A percentile compares a stretch with the other conserved stretches of the same genome.
These are phyloP conservation scores for Malus orientalis DNA, from an alignment of 306 rosid species.

Conservation along the genomic window DNA sequence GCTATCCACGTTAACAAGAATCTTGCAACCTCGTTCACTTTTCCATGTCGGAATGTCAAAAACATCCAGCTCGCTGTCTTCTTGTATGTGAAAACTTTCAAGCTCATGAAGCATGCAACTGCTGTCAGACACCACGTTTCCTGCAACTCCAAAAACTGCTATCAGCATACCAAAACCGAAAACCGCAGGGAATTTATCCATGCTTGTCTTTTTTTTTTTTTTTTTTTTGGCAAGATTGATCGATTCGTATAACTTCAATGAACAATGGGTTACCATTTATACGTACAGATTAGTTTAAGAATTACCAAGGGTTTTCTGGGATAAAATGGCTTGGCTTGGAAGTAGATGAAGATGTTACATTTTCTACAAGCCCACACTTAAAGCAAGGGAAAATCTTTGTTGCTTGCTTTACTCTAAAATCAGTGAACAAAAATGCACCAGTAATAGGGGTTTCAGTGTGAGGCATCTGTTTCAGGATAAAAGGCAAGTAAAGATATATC, in stretches of 20 bases:
- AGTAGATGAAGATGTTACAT: conserved; percentile 78
- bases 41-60: conserved; percentile 63
- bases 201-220: conserved; percentile 21
- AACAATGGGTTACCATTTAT: conserved; percentile 64
- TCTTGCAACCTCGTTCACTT: conserved; percentile 72
- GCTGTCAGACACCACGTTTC: conserved; percentile 32
- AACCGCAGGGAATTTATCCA: conserved; percentile 53
- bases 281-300: conserved; percentile 44
- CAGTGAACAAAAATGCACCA: conserved; percentile 44
- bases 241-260: conserved; percentile 55
- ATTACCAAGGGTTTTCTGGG: conserved; percentile 50
- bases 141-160: conserved; percentile 53
- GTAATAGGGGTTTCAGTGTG: conserved; percentile 16
- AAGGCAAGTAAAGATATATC: background rate
- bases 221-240: conserved; percentile 24
- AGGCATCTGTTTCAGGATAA: conserved; percentile 24
- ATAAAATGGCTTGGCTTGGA: conserved; percentile 92
- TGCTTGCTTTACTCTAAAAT: conserved; percentile 94
- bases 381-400: conserved; percentile 68
- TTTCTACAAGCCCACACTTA: conserved; percentile 80
- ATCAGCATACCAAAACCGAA: conserved; percentile 47
- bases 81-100: conserved; percentile 42
- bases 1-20: conserved; percentile 92
- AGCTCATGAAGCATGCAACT: conserved; percentile 45
- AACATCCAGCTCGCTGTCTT: conserved; percentile 39